A percentile compares a stretch with the other conserved stretches of the same genome.
These are phyloP conservation scores for Teunomyces pallodes DNA, from an alignment of 805 yeast genomes.

Conservation along the genomic window DNA sequence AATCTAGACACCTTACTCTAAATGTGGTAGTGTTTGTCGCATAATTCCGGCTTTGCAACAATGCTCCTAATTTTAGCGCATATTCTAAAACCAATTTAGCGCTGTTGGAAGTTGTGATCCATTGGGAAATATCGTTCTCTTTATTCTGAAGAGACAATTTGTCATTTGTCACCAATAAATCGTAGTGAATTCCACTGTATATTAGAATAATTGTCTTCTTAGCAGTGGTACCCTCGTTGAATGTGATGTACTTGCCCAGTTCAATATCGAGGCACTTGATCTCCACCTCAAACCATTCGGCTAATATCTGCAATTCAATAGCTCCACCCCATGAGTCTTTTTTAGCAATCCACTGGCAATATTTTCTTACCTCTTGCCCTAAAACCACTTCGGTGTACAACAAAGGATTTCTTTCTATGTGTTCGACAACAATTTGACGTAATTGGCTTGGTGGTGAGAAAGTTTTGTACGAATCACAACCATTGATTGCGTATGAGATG, in stretches of 20 bases:
- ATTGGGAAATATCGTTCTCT: conserved; percentile 39
- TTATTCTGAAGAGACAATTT: conserved; percentile 17
- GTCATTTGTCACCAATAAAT: conserved; percentile 39
- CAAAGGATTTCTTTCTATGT: conserved; percentile 39
- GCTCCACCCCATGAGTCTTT: conserved; percentile 82
- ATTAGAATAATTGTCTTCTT: conserved; percentile 49
- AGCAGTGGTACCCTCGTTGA: conserved; percentile 38
- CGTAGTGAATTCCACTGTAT: conserved; percentile 75
- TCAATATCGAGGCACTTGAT: conserved; percentile 66
- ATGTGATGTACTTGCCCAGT: conserved; percentile 54
- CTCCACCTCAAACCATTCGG: conserved; percentile 48
- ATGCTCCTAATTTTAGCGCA: conserved; percentile 37
- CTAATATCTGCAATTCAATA: conserved; percentile 64
- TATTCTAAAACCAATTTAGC: conserved; percentile 36
- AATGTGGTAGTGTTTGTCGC: conserved; percentile 65
- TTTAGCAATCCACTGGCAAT: conserved; percentile 58
- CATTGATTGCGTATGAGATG: conserved; percentile 48
- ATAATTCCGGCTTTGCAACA: conserved; percentile 51
- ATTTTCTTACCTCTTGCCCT: conserved; percentile 49
- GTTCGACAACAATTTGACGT: conserved; percentile 49
- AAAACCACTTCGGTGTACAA: conserved; percentile 54
- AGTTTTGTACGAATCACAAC: conserved; percentile 29
- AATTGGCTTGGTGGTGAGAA: conserved; percentile 46
- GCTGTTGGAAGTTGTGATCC: conserved; percentile 31
- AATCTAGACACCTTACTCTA: conserved; percentile 54